Evolutionary conservation across 2,329 filamentous ascomycete species (phyloP).

Genomic region (Didymella exigua): DNA sequence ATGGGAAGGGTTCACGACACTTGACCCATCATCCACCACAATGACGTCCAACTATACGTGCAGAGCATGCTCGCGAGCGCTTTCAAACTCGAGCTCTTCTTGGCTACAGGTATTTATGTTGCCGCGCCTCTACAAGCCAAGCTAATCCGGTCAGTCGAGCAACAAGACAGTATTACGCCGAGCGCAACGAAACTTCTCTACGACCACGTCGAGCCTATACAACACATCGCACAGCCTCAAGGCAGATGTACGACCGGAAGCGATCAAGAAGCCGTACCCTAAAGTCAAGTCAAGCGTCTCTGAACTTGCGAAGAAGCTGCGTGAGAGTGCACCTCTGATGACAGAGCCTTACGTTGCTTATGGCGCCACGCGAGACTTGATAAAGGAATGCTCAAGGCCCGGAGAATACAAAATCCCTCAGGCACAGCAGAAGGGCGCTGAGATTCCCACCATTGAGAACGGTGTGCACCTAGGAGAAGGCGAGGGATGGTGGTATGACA

Average conservation of each 20-base stretch:
- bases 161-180: conserved; percentile 25
- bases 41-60: conserved; percentile 49
- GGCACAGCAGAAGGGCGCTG: conserved; percentile 66
- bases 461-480: conserved; percentile 83
- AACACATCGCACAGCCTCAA: conserved; percentile 28
- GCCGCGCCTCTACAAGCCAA: neutral
- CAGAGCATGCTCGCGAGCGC: conserved; percentile 41
- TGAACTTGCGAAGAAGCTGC: conserved; percentile 38
- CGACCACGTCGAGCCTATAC: conserved; percentile 28
- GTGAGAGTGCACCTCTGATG: conserved; percentile 41
- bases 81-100: conserved; percentile 25
- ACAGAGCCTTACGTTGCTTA: conserved; percentile 77
- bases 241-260: conserved; percentile 23
- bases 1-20: neutral
- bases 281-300: conserved; percentile 22
- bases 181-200: conserved; percentile 33
- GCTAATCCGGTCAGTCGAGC: conserved; percentile 33
- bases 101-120: conserved; percentile 26
- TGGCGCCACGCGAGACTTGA: conserved; percentile 76
- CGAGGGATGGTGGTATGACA: conserved; percentile 79
- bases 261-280: conserved; percentile 27
- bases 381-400: conserved; percentile 73
- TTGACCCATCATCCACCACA: conserved; percentile 14
- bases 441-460: conserved; percentile 72
- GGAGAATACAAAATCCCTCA: conserved; percentile 79